These are phyloP conservation scores for Fusarium liriodendri DNA, from an alignment of 2,329 filamentous ascomycete species.

Conservation along the genomic window DNA sequence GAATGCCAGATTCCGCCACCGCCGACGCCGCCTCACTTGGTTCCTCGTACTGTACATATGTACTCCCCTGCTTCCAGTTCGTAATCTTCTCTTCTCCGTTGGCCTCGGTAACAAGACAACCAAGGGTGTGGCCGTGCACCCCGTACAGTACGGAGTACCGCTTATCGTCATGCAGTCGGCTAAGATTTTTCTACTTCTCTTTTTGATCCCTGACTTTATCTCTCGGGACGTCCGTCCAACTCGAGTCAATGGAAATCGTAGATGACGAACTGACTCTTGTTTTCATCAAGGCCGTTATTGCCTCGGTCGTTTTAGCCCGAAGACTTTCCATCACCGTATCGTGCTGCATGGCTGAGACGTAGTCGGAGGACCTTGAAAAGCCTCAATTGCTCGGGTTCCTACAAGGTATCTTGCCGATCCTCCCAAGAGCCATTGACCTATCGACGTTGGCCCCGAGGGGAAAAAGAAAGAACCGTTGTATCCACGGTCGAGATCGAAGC, in stretches of 20 bases:
- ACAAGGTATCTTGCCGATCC: conserved; percentile 34
- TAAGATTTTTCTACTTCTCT: conserved; percentile 16
- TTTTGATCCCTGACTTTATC: conserved; percentile 32
- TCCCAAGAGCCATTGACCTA: conserved; percentile 39
- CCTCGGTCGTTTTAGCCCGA: conserved; percentile 1
- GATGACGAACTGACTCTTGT: conserved; percentile 2
- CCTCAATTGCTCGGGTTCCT: conserved; percentile 32
- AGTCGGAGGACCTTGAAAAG: conserved; percentile 7
- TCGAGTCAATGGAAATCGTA: conserved; percentile 24
- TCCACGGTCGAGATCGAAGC: conserved; percentile 27
- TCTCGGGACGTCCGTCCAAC: conserved; percentile 35
- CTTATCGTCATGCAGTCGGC: conserved; percentile 31
- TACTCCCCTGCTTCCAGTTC: conserved; percentile 6
- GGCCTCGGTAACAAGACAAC: conserved; percentile 30
- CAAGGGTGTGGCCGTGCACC: not conserved
- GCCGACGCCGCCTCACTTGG: conserved; percentile 33
- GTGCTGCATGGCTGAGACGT: not conserved
- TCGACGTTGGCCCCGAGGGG: conserved; percentile 19
- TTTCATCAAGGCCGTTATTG: conserved; percentile 1
- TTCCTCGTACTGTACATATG: conserved; percentile 14
- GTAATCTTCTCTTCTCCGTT: conserved; percentile 28
- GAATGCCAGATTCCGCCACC: conserved; percentile 42
- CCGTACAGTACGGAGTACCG: conserved; percentile 34
- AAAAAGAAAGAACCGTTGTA: conserved; percentile 14
- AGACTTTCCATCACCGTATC: not conserved